Evolutionary conservation across 306 rosid genomes (phyloP).

Genomic region (Cucumis melo): DNA sequence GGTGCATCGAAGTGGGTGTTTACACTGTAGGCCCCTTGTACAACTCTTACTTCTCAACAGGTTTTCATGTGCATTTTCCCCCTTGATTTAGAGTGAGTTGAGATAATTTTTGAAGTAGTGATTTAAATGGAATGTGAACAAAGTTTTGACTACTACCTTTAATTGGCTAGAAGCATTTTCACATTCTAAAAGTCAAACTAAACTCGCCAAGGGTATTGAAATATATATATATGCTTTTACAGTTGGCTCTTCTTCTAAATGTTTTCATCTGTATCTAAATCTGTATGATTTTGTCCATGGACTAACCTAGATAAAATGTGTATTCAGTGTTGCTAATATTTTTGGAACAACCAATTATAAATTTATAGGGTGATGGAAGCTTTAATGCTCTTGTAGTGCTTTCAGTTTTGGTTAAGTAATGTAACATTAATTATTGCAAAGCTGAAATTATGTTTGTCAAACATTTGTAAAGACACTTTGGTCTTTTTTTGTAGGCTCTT

Average conservation of each 20-base stretch:
- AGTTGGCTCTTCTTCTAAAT: neutral
- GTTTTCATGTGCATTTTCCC: neutral
- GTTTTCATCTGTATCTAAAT: neutral
- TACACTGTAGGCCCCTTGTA: constrained; percentile 44
- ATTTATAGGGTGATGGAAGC: neutral
- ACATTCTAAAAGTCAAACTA: neutral
- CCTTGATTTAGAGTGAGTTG: neutral
- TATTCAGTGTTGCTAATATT: neutral
- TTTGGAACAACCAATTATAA: neutral
- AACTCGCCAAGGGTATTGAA: neutral
- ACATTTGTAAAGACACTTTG: neutral
- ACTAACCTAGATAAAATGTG: neutral
- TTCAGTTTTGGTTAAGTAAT: neutral
- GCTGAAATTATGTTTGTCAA: neutral
- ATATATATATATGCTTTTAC: neutral
- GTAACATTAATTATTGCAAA: neutral
- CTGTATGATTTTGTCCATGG: neutral
- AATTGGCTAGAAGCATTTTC: neutral
- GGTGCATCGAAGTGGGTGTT: constrained; percentile 93
- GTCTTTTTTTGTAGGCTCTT: too few species aligned
- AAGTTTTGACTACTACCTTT: neutral
- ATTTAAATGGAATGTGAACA: neutral
- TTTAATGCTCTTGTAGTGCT: neutral
- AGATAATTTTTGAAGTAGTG: neutral
- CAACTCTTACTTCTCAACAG: neutral